These are phyloP conservation scores for Porphyrellus sp. DNA, from an alignment of 1,284 basidiomycete species.

Conservation along the genomic window DNA sequence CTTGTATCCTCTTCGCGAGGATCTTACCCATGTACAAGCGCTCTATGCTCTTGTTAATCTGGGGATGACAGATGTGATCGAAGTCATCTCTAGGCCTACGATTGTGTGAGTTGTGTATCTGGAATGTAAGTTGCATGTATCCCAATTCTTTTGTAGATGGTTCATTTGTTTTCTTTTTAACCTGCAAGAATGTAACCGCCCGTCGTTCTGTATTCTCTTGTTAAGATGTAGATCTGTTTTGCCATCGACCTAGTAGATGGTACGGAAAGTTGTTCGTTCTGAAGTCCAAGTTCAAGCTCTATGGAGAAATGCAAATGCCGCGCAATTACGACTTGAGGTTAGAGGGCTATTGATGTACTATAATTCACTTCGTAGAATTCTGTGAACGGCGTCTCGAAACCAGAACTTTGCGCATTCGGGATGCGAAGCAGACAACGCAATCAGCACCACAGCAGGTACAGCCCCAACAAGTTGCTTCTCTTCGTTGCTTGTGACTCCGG, in stretches of 20 bases:
- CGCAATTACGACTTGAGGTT: too few relatives aligned
- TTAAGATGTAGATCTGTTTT: too few relatives aligned
- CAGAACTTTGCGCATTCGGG: neutral
- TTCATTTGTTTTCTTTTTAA: too few relatives aligned
- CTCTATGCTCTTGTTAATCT: constrained; percentile 3
- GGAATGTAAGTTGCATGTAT: neutral
- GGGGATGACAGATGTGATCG: neutral
- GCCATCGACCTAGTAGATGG: too few relatives aligned
- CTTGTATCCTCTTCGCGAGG: constrained; percentile 20
- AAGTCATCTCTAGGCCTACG: constrained; percentile 1
- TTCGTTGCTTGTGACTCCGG: constrained; percentile 5
- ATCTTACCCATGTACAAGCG: neutral
- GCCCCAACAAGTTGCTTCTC: constrained; percentile 7
- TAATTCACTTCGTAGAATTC: neutral
- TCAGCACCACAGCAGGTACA: constrained; percentile 10
- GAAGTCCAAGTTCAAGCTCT: too few relatives aligned
- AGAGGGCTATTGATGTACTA: too few relatives aligned
- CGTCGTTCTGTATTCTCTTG: too few relatives aligned
- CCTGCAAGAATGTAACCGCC: too few relatives aligned
- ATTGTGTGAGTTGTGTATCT: neutral
- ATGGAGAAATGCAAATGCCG: too few relatives aligned
- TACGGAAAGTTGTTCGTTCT: too few relatives aligned
- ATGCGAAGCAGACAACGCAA: neutral
- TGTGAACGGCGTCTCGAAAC: constrained; percentile 3
- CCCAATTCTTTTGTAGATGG: too few relatives aligned